Conservation (phyloP, 768 basidiomycete species). For the Pleurotus citrinopileatus region DNA sequence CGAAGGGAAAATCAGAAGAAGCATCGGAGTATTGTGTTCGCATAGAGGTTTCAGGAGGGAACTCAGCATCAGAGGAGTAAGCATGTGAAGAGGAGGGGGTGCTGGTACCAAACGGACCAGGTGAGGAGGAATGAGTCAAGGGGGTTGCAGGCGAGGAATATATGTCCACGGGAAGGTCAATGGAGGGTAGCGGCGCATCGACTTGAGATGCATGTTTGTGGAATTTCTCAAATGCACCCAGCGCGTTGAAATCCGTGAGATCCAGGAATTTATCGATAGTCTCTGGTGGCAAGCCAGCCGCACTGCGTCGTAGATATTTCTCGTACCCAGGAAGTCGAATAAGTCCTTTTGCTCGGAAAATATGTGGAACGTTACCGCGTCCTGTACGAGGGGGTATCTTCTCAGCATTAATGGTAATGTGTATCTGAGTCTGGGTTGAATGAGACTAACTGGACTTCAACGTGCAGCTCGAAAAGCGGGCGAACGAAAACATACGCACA, state of each 20-base stretch:
- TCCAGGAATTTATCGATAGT: background rate
- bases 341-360: constrained; percentile 53
- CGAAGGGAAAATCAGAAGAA: background rate
- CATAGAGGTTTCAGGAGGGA: background rate
- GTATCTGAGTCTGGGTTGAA: constrained; percentile 46
- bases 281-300: background rate
- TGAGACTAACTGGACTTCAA: constrained; percentile 42
- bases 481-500: constrained; percentile 36
- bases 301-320: constrained; percentile 2
- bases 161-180: background rate
- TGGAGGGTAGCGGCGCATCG: background rate
- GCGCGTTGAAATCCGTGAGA: background rate
- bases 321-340: constrained; percentile 26
- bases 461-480: background rate
- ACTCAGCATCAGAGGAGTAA: background rate
- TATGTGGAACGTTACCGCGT: constrained; percentile 55
- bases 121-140: background rate
- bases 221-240: background rate
- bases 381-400: constrained; percentile 55
- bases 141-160: background rate
- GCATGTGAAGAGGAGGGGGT: background rate
- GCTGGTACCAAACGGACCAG: background rate
- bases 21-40: background rate
- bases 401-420: constrained; percentile 59
- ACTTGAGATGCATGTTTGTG: background rate